phyloP scores from a whole-genome alignment of 306 rosid genomes.

The Betula pendula region DNA sequence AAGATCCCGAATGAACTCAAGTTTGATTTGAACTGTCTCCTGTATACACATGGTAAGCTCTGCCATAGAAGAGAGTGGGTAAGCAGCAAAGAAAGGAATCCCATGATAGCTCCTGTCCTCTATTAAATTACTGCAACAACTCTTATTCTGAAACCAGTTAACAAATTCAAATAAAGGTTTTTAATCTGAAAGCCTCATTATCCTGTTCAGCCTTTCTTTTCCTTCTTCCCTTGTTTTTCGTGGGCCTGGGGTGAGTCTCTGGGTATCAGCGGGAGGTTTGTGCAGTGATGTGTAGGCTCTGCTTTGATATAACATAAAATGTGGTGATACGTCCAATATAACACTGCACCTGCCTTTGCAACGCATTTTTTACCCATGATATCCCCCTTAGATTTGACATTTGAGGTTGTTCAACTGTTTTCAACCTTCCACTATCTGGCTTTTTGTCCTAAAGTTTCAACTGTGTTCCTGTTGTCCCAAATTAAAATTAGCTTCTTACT shows the following conservation, averaged over 20 bases:
- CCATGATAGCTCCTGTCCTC: slow-evolving; percentile 53
- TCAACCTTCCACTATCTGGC: background rate
- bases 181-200: slow-evolving; percentile 5
- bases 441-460: background rate
- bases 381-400: background rate
- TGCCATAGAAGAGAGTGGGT: slow-evolving; percentile 57
- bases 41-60: slow-evolving; percentile 84
- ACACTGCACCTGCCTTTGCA: background rate
- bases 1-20: slow-evolving; percentile 78
- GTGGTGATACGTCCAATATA: background rate
- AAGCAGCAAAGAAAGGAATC: slow-evolving; percentile 39
- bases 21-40: slow-evolving; percentile 87
- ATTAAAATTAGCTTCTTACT: background rate
- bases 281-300: background rate
- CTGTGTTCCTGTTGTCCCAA: background rate
- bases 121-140: slow-evolving; percentile 45
- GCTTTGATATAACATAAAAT: background rate
- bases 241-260: background rate
- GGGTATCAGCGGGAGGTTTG: background rate
- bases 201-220: slow-evolving; percentile 15
- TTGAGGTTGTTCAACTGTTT: background rate
- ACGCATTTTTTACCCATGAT: background rate
- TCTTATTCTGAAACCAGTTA: slow-evolving; percentile 1
- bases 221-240: slow-evolving; percentile 9
- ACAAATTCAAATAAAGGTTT: background rate